Evolutionary conservation across 306 rosid genomes (phyloP).

Genomic region (Fragaria vesca): DNA sequence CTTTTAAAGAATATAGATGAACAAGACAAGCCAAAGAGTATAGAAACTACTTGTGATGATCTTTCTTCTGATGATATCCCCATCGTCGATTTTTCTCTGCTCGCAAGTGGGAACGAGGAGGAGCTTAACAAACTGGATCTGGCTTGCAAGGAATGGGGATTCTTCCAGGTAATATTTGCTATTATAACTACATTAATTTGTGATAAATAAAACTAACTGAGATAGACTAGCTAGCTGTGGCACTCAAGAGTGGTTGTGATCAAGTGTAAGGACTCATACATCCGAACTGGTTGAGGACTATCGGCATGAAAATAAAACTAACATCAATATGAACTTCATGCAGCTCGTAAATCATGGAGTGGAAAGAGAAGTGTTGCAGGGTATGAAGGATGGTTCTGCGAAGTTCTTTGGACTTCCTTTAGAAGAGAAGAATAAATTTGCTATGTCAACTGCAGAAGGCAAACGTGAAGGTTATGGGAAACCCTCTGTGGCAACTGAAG

Average conservation of each 20-base stretch:
- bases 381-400: constrained; percentile 29
- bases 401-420: constrained; percentile 45
- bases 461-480: constrained; percentile 43
- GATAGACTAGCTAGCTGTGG: neutral
- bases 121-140: constrained; percentile 36
- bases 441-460: constrained; percentile 6
- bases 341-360: constrained; percentile 47
- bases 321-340: neutral
- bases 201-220: too few relatives aligned
- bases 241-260: neutral
- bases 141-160: constrained; percentile 46
- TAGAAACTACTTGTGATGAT: constrained; percentile 1
- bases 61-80: constrained; percentile 36
- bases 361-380: constrained; percentile 25
- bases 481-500: constrained; percentile 31
- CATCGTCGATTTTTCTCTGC: constrained; percentile 34
- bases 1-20: constrained; percentile 12
- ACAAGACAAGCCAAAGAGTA: constrained; percentile 24
- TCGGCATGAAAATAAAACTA: neutral
- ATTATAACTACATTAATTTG: too few relatives aligned
- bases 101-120: constrained; percentile 27
- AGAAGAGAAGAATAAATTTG: constrained; percentile 44
- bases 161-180: constrained; percentile 35
- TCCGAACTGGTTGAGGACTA: too few relatives aligned
- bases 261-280: neutral